Evolutionary conservation across 2,329 filamentous ascomycete species (phyloP).

Genomic region (Aspergillus sp.): DNA sequence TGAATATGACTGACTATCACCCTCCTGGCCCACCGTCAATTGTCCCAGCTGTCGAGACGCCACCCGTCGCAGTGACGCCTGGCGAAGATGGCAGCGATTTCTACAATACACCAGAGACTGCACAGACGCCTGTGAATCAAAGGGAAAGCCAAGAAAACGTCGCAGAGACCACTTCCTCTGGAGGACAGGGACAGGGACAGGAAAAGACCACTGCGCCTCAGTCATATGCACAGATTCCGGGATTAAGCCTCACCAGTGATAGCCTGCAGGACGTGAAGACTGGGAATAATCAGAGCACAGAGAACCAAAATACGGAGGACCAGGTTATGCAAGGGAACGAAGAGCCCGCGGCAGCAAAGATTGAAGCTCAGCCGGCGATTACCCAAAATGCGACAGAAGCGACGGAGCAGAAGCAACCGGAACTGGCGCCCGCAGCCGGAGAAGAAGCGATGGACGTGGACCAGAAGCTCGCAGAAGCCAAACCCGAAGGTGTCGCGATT

Average conservation of each 20-base stretch:
- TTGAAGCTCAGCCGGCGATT: neutral
- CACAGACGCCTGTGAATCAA: slow-evolving; percentile 20
- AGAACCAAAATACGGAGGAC: neutral
- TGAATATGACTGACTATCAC: slow-evolving; percentile 20
- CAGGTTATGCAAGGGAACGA: neutral
- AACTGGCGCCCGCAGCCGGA: slow-evolving; percentile 1
- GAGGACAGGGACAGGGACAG: neutral
- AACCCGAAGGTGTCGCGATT: slow-evolving; percentile 4
- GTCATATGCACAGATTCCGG: slow-evolving; percentile 25
- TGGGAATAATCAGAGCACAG: slow-evolving; percentile 2
- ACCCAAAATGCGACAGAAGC: slow-evolving; percentile 2
- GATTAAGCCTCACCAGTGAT: slow-evolving; percentile 27
- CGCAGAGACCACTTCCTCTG: slow-evolving; percentile 5
- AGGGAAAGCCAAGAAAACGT: slow-evolving; percentile 3
- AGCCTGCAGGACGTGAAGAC: slow-evolving; percentile 7
- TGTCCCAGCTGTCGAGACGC: slow-evolving; percentile 12
- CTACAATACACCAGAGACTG: slow-evolving; percentile 32
- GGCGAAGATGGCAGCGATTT: slow-evolving; percentile 35
- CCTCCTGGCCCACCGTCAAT: slow-evolving; percentile 6
- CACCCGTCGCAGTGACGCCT: slow-evolving; percentile 22
- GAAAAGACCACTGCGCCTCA: slow-evolving; percentile 4
- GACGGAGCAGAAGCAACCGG: slow-evolving; percentile 1
- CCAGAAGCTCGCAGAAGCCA: slow-evolving; percentile 5
- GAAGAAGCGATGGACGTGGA: slow-evolving; percentile 24
- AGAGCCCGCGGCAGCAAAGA: neutral